Base-by-base conservation (phyloP, 345 rosid species). In the Citrus cavaleriei region DNA sequence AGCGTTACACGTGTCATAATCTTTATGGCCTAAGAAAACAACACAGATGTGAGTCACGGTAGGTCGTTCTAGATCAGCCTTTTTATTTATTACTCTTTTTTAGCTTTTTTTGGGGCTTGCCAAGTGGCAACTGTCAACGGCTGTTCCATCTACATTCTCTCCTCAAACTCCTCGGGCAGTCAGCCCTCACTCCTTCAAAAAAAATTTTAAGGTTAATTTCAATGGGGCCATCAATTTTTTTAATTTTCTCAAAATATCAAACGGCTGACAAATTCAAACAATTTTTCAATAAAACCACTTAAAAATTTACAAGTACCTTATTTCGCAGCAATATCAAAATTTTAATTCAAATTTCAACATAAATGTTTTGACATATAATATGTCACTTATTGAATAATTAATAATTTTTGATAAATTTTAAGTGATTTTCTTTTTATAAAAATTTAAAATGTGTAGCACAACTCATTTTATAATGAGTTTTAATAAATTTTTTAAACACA, bases 1-100 rank as follows among this genome's bases (percentile, higher is more conserved):
- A 35, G 61, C 0, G 16, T 6, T 19, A 72, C 14, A 40, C 83
- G 82, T 83, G 85, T 67, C 81, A 35, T 25, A 1, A 58, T 38
- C 10, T 6, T 24, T 21, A 27, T 4, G 80, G 78, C 19, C 34
- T 6, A 2, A 0, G 51, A 12, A 12, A 12, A 46, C 2, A 32
- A 28, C 3, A 51, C 4, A 27, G 40, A 65, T 13, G 77, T 22
- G 58, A 59, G 70, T 78, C 75, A 61, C 78, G 68, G 76, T 49
- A 38, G 5, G 70, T 64, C 28, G 70, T 59, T 75, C 78, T 71
- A 37, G 60, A 65, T 78, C 28, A 21, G 79, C 55, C 37, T 19
- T 64, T 16, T 6, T 14, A 1, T 14, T 34, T 18, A 13, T 30
- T 5, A 16, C 65, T 10, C 27, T 12, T 61, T 61, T 4, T 25